These are phyloP conservation scores for Colletotrichum nymphaeae DNA, from an alignment of 2,329 filamentous ascomycete genomes.

Conservation along the genomic window DNA sequence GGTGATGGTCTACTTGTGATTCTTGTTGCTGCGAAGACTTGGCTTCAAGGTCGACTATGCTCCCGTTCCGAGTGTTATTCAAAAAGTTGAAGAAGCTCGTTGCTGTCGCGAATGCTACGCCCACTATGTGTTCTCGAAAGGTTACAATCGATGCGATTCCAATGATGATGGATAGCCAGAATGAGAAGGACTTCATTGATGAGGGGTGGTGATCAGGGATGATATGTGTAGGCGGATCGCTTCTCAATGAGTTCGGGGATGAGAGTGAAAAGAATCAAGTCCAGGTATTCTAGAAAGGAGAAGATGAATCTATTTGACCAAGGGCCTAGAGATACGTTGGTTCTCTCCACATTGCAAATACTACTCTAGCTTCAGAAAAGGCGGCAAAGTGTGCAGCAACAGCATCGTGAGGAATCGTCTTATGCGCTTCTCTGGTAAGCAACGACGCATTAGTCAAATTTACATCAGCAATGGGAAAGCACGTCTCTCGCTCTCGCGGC, in stretches of 20 bases:
- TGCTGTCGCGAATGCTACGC: constrained; percentile 35
- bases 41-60: background rate
- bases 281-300: background rate
- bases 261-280: background rate
- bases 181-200: constrained; percentile 45
- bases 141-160: constrained; percentile 43
- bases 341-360: background rate
- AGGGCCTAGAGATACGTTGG: background rate
- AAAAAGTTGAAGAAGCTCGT: constrained; percentile 34
- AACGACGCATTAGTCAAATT: constrained; percentile 41
- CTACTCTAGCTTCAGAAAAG: background rate
- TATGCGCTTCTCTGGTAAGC: constrained; percentile 32
- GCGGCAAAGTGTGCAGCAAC: background rate
- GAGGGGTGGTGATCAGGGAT: background rate
- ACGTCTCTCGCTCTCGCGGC: background rate
- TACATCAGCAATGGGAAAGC: constrained; percentile 41
- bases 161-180: constrained; percentile 44
- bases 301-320: background rate
- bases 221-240: constrained; percentile 14
- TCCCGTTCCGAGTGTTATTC: background rate
- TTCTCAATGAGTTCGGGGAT: background rate
- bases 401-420: constrained; percentile 8
- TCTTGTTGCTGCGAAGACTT: constrained; percentile 14
- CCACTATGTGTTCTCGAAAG: constrained; percentile 40
- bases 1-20: constrained; percentile 34